Evolutionary conservation across 2,329 filamentous ascomycete genomes (phyloP).

Genomic region (Ceratocystis cubensis): DNA sequence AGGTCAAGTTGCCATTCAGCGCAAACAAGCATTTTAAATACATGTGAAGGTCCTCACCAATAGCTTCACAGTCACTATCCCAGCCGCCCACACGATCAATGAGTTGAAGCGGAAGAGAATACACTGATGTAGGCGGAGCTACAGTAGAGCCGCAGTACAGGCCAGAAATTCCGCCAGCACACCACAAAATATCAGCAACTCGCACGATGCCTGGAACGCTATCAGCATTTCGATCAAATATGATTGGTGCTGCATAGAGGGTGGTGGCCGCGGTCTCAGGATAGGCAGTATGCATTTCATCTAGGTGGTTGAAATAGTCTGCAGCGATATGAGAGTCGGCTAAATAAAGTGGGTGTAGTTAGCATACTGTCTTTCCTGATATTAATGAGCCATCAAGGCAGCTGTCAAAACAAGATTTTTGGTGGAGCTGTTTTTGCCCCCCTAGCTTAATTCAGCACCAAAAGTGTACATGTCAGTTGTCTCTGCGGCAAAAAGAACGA

Average conservation of each 20-base stretch:
- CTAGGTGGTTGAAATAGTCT: slow-evolving; percentile 54
- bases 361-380: neutral
- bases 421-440: neutral
- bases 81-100: slow-evolving; percentile 59
- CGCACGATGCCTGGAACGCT: slow-evolving; percentile 54
- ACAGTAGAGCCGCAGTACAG: slow-evolving; percentile 51
- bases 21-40: slow-evolving; percentile 68
- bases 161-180: slow-evolving; percentile 56
- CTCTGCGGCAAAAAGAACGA: neutral
- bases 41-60: slow-evolving; percentile 68
- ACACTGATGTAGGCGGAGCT: slow-evolving; percentile 60
- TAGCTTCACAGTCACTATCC: slow-evolving; percentile 58
- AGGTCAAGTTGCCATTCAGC: slow-evolving; percentile 54
- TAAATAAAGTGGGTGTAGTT: slow-evolving; percentile 27
- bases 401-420: neutral
- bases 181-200: slow-evolving; percentile 61
- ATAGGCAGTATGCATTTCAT: slow-evolving; percentile 47
- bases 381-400: neutral
- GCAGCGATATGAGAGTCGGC: slow-evolving; percentile 58
- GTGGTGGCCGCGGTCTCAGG: slow-evolving; percentile 50
- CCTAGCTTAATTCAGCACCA: neutral
- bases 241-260: slow-evolving; percentile 56
- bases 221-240: slow-evolving; percentile 63
- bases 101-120: slow-evolving; percentile 54
- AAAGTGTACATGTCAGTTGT: neutral